Base-by-base conservation (phyloP, 768 basidiomycete species). In the Phlebiopsis flavidoalba region DNA sequence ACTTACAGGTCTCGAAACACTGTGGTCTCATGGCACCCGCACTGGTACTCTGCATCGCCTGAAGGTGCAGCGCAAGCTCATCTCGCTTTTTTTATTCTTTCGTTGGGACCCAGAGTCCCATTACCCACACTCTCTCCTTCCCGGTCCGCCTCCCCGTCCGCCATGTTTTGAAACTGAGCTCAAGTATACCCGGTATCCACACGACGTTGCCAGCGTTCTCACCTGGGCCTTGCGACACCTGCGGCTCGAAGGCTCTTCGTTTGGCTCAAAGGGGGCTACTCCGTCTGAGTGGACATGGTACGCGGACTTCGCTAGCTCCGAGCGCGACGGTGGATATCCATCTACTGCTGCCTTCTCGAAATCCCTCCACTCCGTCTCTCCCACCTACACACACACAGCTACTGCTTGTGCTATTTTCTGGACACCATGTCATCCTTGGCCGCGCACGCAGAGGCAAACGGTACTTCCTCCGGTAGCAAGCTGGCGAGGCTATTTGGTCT, bases 1-100 rank as follows among this genome's bases (percentile, higher is more conserved):
- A 62, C 46, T 59, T 62, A 12, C 61, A 92, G 90, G 90, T n/a
- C 77, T 91, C 54, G 89, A 91, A 70, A 85, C 87, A 3, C 84
- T 89, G n/a, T 50, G 91, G 91, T 19, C 79, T 93, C 50, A 93
- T 93, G 88, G n/a, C 88, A 88, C 66, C 89, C 91, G 5, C 87
- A 92, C 70, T 93, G 88, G 90, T 79, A 88, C 70, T 86, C 89
- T 45, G 79, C 90, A 8, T 90, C 88, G 6, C 83, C 83, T 8
- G 81, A 83, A n/a, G 10, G 73, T 80, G n/a, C 91, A 93, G 71
- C 84, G 75, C 64, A 77, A 72, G 63, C 83, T 93, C 35, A 83
- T 91, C 59, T 88, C 88, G 17, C 80, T 84, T 60, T 84, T 60
- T 92, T 87, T 75, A 77, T 93, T 62, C 81, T 80, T 64, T 88